These are phyloP conservation scores for Tulasnella calospora DNA, from an alignment of 768 basidiomycete genomes.

Conservation along the genomic window DNA sequence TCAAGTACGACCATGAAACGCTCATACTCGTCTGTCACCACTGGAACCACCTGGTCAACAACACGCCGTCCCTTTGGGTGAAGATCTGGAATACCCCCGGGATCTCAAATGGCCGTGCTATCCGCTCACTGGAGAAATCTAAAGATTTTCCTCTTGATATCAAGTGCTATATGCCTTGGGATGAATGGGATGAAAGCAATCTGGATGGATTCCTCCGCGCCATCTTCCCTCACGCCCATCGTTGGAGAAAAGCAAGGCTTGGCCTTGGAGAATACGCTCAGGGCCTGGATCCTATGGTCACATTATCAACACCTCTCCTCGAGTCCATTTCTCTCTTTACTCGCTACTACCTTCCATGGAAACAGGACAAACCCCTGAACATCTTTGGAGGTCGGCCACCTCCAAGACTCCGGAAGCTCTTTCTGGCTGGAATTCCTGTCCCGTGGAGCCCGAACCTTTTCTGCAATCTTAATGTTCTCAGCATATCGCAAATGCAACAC, in stretches of 20 bases:
- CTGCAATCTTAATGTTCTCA: background rate
- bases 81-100: background rate
- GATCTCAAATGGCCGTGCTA: background rate
- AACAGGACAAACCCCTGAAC: background rate
- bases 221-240: background rate
- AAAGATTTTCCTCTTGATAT: background rate
- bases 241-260: background rate
- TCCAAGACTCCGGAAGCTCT: background rate
- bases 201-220: background rate
- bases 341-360: background rate
- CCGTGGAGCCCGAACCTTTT: background rate
- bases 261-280: background rate
- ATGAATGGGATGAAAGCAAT: background rate
- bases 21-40: background rate
- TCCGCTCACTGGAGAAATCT: background rate
- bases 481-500: background rate
- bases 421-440: background rate
- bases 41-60: background rate
- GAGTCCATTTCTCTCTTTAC: background rate
- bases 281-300: background rate
- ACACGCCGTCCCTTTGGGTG: background rate
- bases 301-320: background rate
- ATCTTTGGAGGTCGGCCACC: background rate
- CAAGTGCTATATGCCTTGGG: too few relatives aligned
- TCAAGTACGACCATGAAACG: background rate